phyloP scores from a whole-genome alignment of 306 rosid genomes.

The Echinosophora koreensis region DNA sequence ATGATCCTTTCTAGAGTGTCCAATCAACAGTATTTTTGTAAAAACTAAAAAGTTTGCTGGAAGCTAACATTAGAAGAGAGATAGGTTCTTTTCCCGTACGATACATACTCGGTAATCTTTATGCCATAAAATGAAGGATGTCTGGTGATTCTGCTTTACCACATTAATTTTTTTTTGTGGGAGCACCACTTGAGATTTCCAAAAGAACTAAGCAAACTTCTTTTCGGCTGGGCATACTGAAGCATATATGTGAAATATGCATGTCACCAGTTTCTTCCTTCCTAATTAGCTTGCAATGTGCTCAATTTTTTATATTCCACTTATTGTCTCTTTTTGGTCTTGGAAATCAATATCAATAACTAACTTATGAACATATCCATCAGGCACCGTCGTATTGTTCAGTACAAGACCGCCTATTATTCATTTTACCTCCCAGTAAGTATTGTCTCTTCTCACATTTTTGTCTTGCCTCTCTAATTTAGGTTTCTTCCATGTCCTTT shows the following conservation, averaged over 20 bases:
- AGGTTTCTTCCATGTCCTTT: constrained; percentile 36
- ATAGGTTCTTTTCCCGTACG: constrained; percentile 4
- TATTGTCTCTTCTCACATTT: constrained; percentile 16
- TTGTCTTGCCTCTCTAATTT: constrained; percentile 20
- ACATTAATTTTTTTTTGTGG: not conserved
- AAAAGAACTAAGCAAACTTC: constrained; percentile 21
- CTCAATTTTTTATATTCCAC: constrained; percentile 17
- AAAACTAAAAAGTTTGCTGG: not conserved
- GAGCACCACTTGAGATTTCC: constrained; percentile 1
- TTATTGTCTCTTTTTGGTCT: constrained; percentile 22
- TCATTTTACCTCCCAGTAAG: constrained; percentile 97
- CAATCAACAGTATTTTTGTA: not conserved
- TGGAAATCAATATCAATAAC: constrained; percentile 26
- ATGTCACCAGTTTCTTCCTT: constrained; percentile 18
- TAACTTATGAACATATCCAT: constrained; percentile 43
- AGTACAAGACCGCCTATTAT: constrained; percentile 92
- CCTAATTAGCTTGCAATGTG: constrained; percentile 13
- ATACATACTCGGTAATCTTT: not conserved
- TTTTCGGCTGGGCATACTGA: not conserved
- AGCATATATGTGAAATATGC: constrained; percentile 30
- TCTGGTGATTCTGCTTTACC: constrained; percentile 30
- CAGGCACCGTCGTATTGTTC: constrained; percentile 95
- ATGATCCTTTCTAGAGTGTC: constrained; percentile 16
- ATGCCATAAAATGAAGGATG: constrained; percentile 29
- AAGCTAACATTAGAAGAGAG: constrained; percentile 9